Conservation (phyloP, 1,139 yeast species). For the Pichia sp. region DNA sequence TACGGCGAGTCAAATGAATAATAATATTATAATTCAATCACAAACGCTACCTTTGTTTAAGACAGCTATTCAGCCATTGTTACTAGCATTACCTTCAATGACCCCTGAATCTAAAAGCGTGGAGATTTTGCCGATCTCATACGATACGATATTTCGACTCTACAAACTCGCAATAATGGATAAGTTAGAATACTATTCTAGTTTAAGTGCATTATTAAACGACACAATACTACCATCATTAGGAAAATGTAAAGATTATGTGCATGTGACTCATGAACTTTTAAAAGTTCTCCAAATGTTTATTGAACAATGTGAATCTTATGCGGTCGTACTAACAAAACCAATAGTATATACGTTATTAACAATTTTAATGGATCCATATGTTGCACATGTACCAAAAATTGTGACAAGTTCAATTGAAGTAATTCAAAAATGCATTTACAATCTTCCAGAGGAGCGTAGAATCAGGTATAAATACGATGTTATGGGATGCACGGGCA, state of each 20-base stretch:
- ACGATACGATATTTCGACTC: slow-evolving; percentile 18
- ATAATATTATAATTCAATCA: slow-evolving; percentile 21
- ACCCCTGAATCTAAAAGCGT: slow-evolving; percentile 23
- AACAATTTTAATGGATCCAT: slow-evolving; percentile 26
- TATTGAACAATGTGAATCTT: slow-evolving; percentile 16
- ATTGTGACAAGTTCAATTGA: slow-evolving; percentile 1
- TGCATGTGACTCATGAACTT: slow-evolving; percentile 16
- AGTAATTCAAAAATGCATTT: slow-evolving; percentile 4
- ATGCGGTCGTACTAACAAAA: slow-evolving; percentile 18
- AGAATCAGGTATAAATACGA: slow-evolving; percentile 9
- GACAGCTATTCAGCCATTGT: slow-evolving; percentile 23
- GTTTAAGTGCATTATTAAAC: slow-evolving; percentile 22
- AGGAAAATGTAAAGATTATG: slow-evolving; percentile 21
- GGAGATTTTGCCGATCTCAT: slow-evolving; percentile 20
- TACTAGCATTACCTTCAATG: slow-evolving; percentile 26
- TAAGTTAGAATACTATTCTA: slow-evolving; percentile 11
- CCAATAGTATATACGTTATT: slow-evolving; percentile 21
- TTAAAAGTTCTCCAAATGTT: slow-evolving; percentile 12
- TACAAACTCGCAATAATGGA: slow-evolving; percentile 8
- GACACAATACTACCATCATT: slow-evolving; percentile 26
- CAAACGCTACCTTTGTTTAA: slow-evolving; percentile 21
- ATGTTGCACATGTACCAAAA: slow-evolving; percentile 16
- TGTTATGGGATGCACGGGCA: slow-evolving; percentile 12
- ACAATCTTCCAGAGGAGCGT: neutral
- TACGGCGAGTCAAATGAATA: neutral